Base-by-base conservation (phyloP, 257 asterid species). In the Jasminum sambac region DNA sequence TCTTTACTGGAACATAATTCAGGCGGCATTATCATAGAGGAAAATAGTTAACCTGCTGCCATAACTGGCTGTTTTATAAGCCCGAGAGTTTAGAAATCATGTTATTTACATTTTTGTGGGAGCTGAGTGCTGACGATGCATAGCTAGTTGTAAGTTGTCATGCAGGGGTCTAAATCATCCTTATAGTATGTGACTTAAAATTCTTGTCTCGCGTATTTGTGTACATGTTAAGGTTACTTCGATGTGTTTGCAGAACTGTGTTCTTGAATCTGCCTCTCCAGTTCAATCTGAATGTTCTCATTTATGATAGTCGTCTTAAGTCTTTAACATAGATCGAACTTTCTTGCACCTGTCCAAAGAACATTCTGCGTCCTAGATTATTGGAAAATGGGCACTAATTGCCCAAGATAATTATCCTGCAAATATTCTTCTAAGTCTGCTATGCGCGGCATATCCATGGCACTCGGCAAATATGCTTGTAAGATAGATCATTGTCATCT, bases 241-340 rank as follows among this genome's bases (percentile, higher is more conserved):
- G 58, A 48, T 17, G 16, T n/a, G n/a, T 23, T 48, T n/a, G 8
- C 10, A 48, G 58, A 48, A 17, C 43, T 48, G 16, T 48, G 16
- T 21, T 2, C 24, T 48, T 9, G 24, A 48, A 46, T n/a, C 11
- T 10, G 23, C 25, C 25, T n/a, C 58, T 48, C 58, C 23, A 16
- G 8, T 48, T 48, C 58, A n/a, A 17, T 16, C 16, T 48, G 16
- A 16, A 21, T 48, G 23, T 48, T 48, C 58, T 16, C 23, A 48
- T 48, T 19, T 46, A 5, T 46, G 23, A n/a, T 46, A 21, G n/a
- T 64, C 73, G 71, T 30, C 30, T 57, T 36, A 66, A 83, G 87
- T 83, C 77, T 75, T 83, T n/a, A n/a, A n/a, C n/a, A n/a, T 85
- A 80, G 85, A 83, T 80, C 17, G 23, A 76, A 11, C 23, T 52